A percentile compares a stretch with the other conserved stretches of the same genome.
Evolutionary conservation across 1,284 basidiomycete genomes (phyloP).

Genomic region (Neonothopanus nambi): DNA sequence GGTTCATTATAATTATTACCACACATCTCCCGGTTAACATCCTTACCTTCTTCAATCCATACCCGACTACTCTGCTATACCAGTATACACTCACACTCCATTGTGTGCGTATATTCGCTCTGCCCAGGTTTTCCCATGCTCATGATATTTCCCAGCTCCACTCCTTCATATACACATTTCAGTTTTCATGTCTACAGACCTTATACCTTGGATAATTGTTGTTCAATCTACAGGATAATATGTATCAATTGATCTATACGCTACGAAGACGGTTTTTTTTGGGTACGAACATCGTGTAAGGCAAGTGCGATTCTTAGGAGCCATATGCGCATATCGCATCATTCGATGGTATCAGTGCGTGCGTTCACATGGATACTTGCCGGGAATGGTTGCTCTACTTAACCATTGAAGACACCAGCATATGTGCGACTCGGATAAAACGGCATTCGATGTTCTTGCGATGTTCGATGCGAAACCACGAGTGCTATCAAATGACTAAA

Average conservation of each 20-base stretch:
- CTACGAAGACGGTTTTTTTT: too few species aligned
- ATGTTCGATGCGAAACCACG: slow-evolving; percentile 2
- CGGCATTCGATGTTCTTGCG: neutral
- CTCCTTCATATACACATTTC: slow-evolving; percentile 23
- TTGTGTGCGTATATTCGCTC: slow-evolving; percentile 16
- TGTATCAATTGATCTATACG: slow-evolving; percentile 24
- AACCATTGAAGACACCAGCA: neutral
- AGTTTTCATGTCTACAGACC: slow-evolving; percentile 21
- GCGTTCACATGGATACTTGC: neutral
- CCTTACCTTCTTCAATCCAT: slow-evolving; percentile 22
- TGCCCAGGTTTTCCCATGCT: slow-evolving; percentile 8
- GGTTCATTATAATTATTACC: neutral
- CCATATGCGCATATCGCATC: too few species aligned
- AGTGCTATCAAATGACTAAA: slow-evolving; percentile 11
- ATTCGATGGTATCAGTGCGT: too few species aligned
- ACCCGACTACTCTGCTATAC: slow-evolving; percentile 31
- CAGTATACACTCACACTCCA: slow-evolving; percentile 27
- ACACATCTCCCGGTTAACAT: slow-evolving; percentile 11
- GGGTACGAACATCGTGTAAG: too few species aligned
- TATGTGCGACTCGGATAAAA: slow-evolving; percentile 2
- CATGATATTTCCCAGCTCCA: slow-evolving; percentile 18
- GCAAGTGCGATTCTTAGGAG: too few species aligned
- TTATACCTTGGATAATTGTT: slow-evolving; percentile 30
- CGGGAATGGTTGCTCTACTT: neutral
- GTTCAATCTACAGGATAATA: slow-evolving; percentile 36